Percentiles rank a stretch among this genome's conserved stretches.
Evolutionary conservation across 208 protist genomes (phyloP).

Genomic region (Porcisia hertigi): DNA sequence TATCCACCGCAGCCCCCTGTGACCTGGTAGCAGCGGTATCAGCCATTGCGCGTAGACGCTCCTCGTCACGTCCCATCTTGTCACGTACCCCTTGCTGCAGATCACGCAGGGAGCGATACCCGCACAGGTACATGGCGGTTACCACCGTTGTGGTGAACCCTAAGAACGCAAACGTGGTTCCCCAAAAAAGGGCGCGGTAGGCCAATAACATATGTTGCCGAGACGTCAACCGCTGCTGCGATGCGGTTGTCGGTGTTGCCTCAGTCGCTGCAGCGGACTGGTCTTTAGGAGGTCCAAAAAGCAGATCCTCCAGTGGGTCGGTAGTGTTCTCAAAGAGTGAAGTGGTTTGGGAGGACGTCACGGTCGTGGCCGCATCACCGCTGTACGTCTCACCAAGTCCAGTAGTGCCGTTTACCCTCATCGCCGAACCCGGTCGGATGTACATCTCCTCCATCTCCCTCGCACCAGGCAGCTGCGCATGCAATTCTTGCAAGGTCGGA

Average conservation of each 20-base stretch:
- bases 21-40: background rate
- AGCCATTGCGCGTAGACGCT: conserved; percentile 24
- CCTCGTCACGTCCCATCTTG: conserved; percentile 44
- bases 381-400: background rate
- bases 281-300: conserved; percentile 31
- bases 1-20: conserved; percentile 3
- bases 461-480: conserved; percentile 59
- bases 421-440: conserved; percentile 14
- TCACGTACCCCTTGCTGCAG: conserved; percentile 47
- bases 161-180: conserved; percentile 63
- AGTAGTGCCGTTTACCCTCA: background rate
- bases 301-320: conserved; percentile 44
- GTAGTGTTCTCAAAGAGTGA: conserved; percentile 36
- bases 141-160: conserved; percentile 42
- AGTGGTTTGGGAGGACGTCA: background rate
- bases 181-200: conserved; percentile 71
- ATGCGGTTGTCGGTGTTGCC: background rate
- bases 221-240: background rate
- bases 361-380: background rate
- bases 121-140: conserved; percentile 60
- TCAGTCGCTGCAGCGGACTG: conserved; percentile 10
- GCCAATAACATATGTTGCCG: conserved; percentile 66
- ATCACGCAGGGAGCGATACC: conserved; percentile 41
- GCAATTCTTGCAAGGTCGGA: conserved; percentile 53
- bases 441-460: conserved; percentile 55